Evolutionary conservation across 805 yeast genomes (phyloP), one percentile per base, ranked within the genome.

Genomic region (Jamesozyma lodderae): DNA sequence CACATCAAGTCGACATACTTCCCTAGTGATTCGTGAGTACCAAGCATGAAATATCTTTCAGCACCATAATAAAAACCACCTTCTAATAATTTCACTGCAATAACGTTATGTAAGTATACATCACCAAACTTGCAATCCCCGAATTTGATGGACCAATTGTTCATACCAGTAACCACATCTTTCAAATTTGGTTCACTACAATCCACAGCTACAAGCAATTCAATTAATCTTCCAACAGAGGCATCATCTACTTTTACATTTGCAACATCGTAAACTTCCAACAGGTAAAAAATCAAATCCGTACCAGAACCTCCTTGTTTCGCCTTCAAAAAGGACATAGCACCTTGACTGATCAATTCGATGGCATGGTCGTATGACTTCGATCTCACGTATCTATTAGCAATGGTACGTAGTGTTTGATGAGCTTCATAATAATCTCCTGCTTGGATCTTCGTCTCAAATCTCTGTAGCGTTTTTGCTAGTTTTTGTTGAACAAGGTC

Each of bases 381-480:
- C 18, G 77, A 56, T 45, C 83, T 75, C 31, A 82, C 80, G 53
- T 83, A 81, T 55, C 98, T 70, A 48, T 87, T 87, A 30, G 84
- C 83, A 38, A 90, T 82, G 5, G 97, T 86, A 53, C 96, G 69
- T 36, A 92, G 70, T 0, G 95, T 88, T 60, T 92, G 97, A 58
- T 90, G 96, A 0, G 97, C 97, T 57, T 92, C 98, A 57, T 90
- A 90, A 63, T 71, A 86, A 39, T 87, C 82, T 2, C 84, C 85
- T 35, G 71, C 71, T 36, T 71, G 73, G 45, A 90, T 80, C 51
- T 82, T 79, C 19, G 52, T 70, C 52, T 78, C 74, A 63, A 81
- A 81, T 47, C 92, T 66, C 17, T 69, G 75, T 32, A 81, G 59
- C 1, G 86, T 79, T 49, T 73, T 71, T 37, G 70, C 68, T 18